Evolutionary conservation across 116 monocot genomes (phyloP), one percentile per base, ranked within the genome.

Genomic region (Iris pallida): DNA sequence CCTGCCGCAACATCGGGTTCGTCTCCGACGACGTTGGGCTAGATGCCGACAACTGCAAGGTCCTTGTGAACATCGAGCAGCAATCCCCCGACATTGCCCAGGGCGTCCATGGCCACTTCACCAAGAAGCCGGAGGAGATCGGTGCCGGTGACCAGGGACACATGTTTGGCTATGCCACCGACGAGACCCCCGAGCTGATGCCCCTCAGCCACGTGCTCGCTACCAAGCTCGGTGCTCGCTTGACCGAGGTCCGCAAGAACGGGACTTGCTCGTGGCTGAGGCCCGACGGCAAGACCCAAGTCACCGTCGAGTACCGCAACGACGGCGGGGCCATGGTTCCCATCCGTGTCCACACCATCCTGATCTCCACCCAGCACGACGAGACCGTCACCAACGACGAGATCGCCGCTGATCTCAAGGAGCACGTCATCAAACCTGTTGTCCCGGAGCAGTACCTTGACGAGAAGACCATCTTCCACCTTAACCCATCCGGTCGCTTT

Each of bases 341-440:
- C 3, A 58, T 69, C 69, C 57, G 58, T 42, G 69, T 69, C 19
- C 69, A 69, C 45, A 69, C 69, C 42, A 45, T 69, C 13, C 69
- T 69, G 18, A 69, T 58, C 69, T 69, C 69, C 45, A 69, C 69
- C 12, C 69, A 69, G 69, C 69, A 69, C 43, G 69, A 69, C 16
- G 69, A 69, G 47, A 69, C 45, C 18, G 58, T 69, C 47, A 69
- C 69, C 42, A 58, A 69, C 19, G 58, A 57, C 17, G 46, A 69
- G 57, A 69, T 69, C 10, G 69, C 58, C 57, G 15, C 58, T 6
- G 69, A 69, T 44, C 56, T 69, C 10, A 69, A 58, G 45, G 17
- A 58, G 45, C 69, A 69, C 18, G 69, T 69, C 6, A 69, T 69
- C 69, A 69, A 57, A 44, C 69, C 69, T n/a, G 57, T 69, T 43